These are phyloP conservation scores for Geotrichum carabidarum DNA, from an alignment of 1,139 yeast species.

Conservation along the genomic window DNA sequence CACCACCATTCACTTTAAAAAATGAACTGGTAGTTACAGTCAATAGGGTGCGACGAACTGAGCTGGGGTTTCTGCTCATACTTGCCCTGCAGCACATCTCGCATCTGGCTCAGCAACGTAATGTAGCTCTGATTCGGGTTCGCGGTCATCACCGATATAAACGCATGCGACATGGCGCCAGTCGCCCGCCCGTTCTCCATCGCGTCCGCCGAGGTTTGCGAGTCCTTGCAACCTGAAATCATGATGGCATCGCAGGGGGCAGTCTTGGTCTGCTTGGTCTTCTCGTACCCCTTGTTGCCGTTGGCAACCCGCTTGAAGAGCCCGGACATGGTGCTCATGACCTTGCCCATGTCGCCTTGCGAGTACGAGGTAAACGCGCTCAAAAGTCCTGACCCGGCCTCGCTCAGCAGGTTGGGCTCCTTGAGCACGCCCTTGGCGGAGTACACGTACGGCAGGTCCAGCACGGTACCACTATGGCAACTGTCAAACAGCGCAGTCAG, in stretches of 20 bases:
- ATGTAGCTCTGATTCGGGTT: slow-evolving; percentile 73
- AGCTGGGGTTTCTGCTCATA: slow-evolving; percentile 88
- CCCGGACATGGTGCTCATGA: slow-evolving; percentile 45
- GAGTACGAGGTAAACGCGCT: slow-evolving; percentile 69
- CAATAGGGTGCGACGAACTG: slow-evolving; percentile 79
- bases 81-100: slow-evolving; percentile 60
- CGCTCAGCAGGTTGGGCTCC: slow-evolving; percentile 82
- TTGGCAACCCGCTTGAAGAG: slow-evolving; percentile 47
- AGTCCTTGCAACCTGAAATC: slow-evolving; percentile 87
- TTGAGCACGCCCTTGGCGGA: slow-evolving; percentile 87
- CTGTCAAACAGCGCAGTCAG: slow-evolving; percentile 87
- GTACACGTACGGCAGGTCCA: slow-evolving; percentile 84
- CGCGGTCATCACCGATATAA: slow-evolving; percentile 61
- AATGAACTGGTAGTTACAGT: slow-evolving; percentile 62
- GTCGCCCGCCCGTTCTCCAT: slow-evolving; percentile 70
- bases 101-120: slow-evolving; percentile 73
- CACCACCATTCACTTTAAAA: slow-evolving; percentile 28
- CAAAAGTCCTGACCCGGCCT: slow-evolving; percentile 73
- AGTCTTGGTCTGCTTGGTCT: slow-evolving; percentile 54
- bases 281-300: slow-evolving; percentile 41
- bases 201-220: slow-evolving; percentile 77
- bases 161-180: slow-evolving; percentile 95
- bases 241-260: slow-evolving; percentile 86
- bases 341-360: slow-evolving; percentile 51
- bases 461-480: slow-evolving; percentile 88